Base-by-base conservation (phyloP, 169 alveolate genomes). In the Plasmodium coatneyi region DNA sequence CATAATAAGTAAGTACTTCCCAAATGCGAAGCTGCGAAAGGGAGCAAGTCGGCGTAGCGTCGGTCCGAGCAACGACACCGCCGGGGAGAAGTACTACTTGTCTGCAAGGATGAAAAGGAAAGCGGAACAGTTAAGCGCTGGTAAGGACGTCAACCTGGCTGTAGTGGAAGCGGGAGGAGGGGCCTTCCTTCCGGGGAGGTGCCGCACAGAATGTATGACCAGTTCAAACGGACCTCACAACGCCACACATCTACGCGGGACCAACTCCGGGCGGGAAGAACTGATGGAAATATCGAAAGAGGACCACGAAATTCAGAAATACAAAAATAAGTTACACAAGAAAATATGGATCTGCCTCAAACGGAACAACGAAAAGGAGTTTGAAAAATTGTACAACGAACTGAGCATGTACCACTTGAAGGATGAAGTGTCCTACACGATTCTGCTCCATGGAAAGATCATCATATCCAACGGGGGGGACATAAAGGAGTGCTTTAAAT, bases 391-490 rank as follows among this genome's bases (percentile, higher is more conserved):
- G 39, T 56, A 76, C 70, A 34, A 78, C 41, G 71, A 76, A 10
- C 56, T 86, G 71, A 60, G 19, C 28, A 86, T 34, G 70, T 78
- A 86, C 49, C 93, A 83, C 7, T 39, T 86, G 19, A 86, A 86
- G 43, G 93, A 86, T 76, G 93, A 86, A 86, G 93, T 86, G 10
- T 86, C 93, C 28, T 86, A 54, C 80, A 25, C 71, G n/a, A 86
- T 86, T 34, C 43, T 86, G 16, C 66, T 86, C 39, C 93, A 86
- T 86, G 93, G 93, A 1, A 86, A 60, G 39, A 19, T 86, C 32
- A 54, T 86, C 39, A 76, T 86, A 25, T 86, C 93, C 1, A 43
- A 76, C 14, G 82, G 72, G n/a, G 39, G 60, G 6, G 41, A 76
- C 3, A 60, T 86, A 54, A 39, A 76, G 16, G 87, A 86, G 25